Base-by-base conservation (phyloP, 768 basidiomycete genomes). In the Boletus patriciae region DNA sequence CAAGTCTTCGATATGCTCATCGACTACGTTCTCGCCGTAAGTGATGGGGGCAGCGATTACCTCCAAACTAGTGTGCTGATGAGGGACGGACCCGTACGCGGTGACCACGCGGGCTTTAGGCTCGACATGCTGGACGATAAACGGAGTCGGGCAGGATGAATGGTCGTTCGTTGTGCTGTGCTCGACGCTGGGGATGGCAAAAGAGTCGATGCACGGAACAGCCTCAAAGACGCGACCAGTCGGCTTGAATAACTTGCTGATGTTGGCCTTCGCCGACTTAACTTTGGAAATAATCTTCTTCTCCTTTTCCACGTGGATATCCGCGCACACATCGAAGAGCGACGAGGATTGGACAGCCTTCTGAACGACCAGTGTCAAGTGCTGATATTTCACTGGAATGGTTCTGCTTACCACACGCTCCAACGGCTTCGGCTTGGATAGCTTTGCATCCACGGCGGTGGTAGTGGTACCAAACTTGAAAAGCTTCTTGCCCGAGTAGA, bases 211-310 rank as follows among this genome's bases (percentile, higher is more conserved):
- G 38, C 10, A 41, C 4, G 43, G 23, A 19, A 43, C 45, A 29
- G 34, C 21, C 19, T n/a, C 21, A 36, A 49, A 37, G 42, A 16
- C 31, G 31, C 47, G 52, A 38, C 40, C 13, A 19, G 44, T 34
- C 15, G 36, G 37, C 50, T 49, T 66, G 50, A 69, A 65, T 34
- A 67, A 43, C 47, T 51, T 63, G 42, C 37, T 15, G 21, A 67
- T 53, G 36, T 18, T 59, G 27, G 43, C 51, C 57, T 58, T 67
- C 42, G 52, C 58, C 1, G 29, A 55, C 43, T 48, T 55, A 43
- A 62, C 45, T 41, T 46, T 66, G 40, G 44, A 55, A 27, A 63
- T 7, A 36, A 61, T 36, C 46, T 36, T 54, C 31, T 40, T 59
- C 36, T 62, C 52, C 46, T 49, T 60, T 23, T 50, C 34, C 13